A percentile compares a stretch with the other conserved stretches of the same genome.
These are phyloP conservation scores for Ogataea minuta DNA, from an alignment of 805 yeast genomes.

Conservation along the genomic window DNA sequence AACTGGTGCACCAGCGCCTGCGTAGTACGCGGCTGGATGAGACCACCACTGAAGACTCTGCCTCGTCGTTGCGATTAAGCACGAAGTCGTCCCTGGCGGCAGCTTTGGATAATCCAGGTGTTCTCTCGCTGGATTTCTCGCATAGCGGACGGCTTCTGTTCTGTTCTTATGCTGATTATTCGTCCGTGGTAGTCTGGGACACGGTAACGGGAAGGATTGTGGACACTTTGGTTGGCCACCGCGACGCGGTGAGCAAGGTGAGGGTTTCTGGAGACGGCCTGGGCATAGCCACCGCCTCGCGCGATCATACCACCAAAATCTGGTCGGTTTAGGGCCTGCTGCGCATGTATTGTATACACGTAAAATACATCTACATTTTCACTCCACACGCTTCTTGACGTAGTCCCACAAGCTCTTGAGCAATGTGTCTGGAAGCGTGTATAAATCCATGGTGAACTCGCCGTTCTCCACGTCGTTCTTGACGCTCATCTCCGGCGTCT, in stretches of 20 bases:
- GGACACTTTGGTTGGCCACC: constrained; percentile 65
- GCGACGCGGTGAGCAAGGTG: constrained; percentile 60
- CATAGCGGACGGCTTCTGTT: constrained; percentile 71
- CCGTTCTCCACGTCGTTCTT: constrained; percentile 96
- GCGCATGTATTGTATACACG: constrained; percentile 13
- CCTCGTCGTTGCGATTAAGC: constrained; percentile 24
- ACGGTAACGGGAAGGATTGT: constrained; percentile 60
- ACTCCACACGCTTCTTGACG: constrained; percentile 64
- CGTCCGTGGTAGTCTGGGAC: constrained; percentile 77
- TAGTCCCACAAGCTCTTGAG: constrained; percentile 93
- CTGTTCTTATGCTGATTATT: constrained; percentile 68
- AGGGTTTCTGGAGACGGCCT: constrained; percentile 69
- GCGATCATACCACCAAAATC: constrained; percentile 71
- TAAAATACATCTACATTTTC: constrained; percentile 10
- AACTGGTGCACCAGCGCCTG: constrained; percentile 10
- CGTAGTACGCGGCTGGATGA: constrained; percentile 14
- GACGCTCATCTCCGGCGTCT: constrained; percentile 91
- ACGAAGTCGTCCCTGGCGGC: constrained; percentile 30
- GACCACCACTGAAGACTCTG: constrained; percentile 15
- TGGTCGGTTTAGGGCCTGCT: constrained; percentile 43
- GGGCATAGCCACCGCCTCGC: constrained; percentile 74
- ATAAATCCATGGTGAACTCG: constrained; percentile 94
- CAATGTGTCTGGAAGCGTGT: constrained; percentile 86
- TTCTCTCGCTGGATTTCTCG: constrained; percentile 70
- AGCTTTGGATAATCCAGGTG: constrained; percentile 61